phyloP scores from a whole-genome alignment of 345 rosid genomes.

The Cardiospermum halicacabum region DNA sequence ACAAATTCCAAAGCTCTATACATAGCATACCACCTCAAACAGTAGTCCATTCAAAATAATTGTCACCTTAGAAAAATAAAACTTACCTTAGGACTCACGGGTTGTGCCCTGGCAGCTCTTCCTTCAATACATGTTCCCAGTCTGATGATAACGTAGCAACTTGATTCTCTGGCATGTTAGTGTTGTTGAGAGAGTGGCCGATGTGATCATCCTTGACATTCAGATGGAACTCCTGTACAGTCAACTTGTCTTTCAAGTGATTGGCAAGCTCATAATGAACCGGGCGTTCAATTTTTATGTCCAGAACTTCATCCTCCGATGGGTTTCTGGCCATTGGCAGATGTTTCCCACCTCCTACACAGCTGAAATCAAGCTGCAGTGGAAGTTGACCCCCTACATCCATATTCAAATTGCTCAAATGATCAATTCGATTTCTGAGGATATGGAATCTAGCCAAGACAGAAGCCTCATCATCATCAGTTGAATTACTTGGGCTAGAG shows the following conservation, averaged over 20 bases:
- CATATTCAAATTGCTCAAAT: slow-evolving; percentile 13
- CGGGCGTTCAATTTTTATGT: slow-evolving; percentile 9
- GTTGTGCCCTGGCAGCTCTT: slow-evolving; percentile 36
- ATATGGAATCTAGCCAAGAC: slow-evolving; percentile 40
- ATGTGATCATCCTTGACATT: slow-evolving; percentile 18
- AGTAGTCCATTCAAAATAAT: not conserved
- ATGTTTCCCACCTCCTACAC: slow-evolving; percentile 16
- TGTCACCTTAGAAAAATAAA: not conserved
- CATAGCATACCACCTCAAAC: not conserved
- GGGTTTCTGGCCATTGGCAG: not conserved
- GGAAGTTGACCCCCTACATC: slow-evolving; percentile 20
- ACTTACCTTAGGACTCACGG: slow-evolving; percentile 12
- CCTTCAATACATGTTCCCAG: slow-evolving; percentile 73
- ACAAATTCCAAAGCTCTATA: not conserved
- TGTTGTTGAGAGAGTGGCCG: not conserved
- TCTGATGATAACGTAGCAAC: slow-evolving; percentile 40
- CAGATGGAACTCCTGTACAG: slow-evolving; percentile 19
- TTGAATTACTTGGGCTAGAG: slow-evolving; percentile 3
- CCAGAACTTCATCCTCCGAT: slow-evolving; percentile 6
- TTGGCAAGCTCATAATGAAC: not conserved
- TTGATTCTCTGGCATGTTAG: slow-evolving; percentile 17
- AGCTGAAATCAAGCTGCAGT: slow-evolving; percentile 16
- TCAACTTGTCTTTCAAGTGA: slow-evolving; percentile 9
- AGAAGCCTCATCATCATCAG: slow-evolving; percentile 33
- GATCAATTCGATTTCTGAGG: slow-evolving; percentile 31